phyloP scores from a whole-genome alignment of 768 basidiomycete species.

The Hygrocybe punicea region DNA sequence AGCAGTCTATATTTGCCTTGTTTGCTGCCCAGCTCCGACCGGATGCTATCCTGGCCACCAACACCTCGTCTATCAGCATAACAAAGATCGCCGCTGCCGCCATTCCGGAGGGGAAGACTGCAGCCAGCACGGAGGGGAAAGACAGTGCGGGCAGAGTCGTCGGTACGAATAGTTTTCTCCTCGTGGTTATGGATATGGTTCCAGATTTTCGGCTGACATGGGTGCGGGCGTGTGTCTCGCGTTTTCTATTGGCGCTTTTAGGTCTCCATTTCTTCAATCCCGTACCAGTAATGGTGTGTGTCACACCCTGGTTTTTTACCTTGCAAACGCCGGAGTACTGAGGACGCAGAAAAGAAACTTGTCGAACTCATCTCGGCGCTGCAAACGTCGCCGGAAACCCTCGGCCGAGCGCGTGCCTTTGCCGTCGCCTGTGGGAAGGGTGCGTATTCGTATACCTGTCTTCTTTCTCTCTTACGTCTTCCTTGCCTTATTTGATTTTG shows the following conservation, averaged over 20 bases:
- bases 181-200: no score
- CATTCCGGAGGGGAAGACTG: conserved; percentile 52
- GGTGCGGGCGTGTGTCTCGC: no score
- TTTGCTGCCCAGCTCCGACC: conserved; percentile 67
- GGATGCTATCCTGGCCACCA: conserved; percentile 80
- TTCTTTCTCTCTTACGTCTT: neutral
- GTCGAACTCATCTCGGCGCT: conserved; percentile 94
- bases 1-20: conserved; percentile 69
- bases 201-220: no score
- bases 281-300: conserved; percentile 87
- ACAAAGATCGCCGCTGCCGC: conserved; percentile 89
- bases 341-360: conserved; percentile 56
- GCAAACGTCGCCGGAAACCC: conserved; percentile 77
- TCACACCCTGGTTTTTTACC: neutral
- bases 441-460: conserved; percentile 23
- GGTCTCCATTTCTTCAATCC: conserved; percentile 96
- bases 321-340: neutral
- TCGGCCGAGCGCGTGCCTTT: conserved; percentile 74
- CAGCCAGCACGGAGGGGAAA: conserved; percentile 65
- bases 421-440: conserved; percentile 90
- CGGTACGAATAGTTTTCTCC: conserved; percentile 45
- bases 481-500: no score
- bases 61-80: conserved; percentile 92
- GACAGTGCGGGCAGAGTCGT: conserved; percentile 72
- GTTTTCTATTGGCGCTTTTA: conserved; percentile 34